These are phyloP conservation scores for Allium sativum DNA, from an alignment of 106 monocot genomes.

Conservation along the genomic window DNA sequence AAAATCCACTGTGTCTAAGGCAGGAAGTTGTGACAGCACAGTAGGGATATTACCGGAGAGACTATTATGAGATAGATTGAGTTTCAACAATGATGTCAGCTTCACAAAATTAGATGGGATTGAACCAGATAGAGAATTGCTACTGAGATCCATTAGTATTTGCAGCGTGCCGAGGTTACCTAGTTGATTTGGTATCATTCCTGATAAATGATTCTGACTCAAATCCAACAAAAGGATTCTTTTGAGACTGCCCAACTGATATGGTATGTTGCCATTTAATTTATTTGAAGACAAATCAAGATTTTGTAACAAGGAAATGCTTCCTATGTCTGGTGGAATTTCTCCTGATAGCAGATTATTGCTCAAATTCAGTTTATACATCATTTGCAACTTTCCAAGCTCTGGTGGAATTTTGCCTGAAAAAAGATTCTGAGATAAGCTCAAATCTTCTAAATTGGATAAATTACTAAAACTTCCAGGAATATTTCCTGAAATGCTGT, in stretches of 20 bases:
- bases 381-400: slow-evolving; percentile 10
- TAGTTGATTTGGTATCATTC: slow-evolving; percentile 36
- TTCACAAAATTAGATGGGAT: slow-evolving; percentile 48
- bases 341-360: slow-evolving; percentile 31
- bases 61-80: slow-evolving; percentile 60
- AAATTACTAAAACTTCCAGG: slow-evolving; percentile 25
- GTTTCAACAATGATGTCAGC: slow-evolving; percentile 24
- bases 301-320: slow-evolving; percentile 2
- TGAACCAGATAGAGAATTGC: slow-evolving; percentile 41
- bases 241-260: slow-evolving; percentile 23
- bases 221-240: slow-evolving; percentile 19
- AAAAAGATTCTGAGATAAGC: slow-evolving; percentile 34
- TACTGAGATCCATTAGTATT: slow-evolving; percentile 43
- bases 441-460: slow-evolving; percentile 18
- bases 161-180: slow-evolving; percentile 36
- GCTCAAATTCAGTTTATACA: slow-evolving; percentile 41
- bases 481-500: slow-evolving; percentile 40
- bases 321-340: slow-evolving; percentile 31
- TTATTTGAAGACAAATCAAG: slow-evolving; percentile 50
- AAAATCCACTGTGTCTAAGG: slow-evolving; percentile 52
- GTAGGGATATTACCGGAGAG: slow-evolving; percentile 41
- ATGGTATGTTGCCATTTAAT: slow-evolving; percentile 32
- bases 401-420: slow-evolving; percentile 37
- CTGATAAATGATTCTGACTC: slow-evolving; percentile 26
- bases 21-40: slow-evolving; percentile 26